Percentiles rank a stretch among this genome's conserved stretches.
Evolutionary conservation across 371 early-diverging fungal genomes (phyloP).

Genomic region (Sporodiniella umbellata): DNA sequence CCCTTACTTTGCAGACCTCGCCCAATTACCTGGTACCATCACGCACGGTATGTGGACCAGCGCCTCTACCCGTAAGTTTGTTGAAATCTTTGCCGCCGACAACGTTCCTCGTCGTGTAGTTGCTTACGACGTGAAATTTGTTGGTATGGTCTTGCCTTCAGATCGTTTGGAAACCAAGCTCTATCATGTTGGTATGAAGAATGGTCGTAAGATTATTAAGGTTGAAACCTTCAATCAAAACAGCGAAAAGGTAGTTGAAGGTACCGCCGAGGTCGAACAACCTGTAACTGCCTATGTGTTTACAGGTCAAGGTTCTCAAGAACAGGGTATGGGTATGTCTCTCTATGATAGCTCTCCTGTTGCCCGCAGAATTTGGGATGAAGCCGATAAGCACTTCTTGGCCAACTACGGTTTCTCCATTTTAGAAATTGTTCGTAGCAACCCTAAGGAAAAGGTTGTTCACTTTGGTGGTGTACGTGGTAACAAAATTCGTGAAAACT

Average conservation of each 20-base stretch:
- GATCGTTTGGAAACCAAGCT: slow-evolving; percentile 88
- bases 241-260: slow-evolving; percentile 84
- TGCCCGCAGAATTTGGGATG: slow-evolving; percentile 91
- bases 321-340: slow-evolving; percentile 96
- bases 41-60: slow-evolving; percentile 98
- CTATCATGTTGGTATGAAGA: slow-evolving; percentile 94
- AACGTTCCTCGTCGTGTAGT: slow-evolving; percentile 89
- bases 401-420: slow-evolving; percentile 90
- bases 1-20: slow-evolving; percentile 93
- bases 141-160: slow-evolving; percentile 86
- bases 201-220: slow-evolving; percentile 94
- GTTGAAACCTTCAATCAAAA: slow-evolving; percentile 89
- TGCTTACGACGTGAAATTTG: slow-evolving; percentile 77
- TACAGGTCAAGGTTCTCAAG: slow-evolving; percentile 97
- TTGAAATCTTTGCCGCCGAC: slow-evolving; percentile 93
- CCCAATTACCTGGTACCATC: slow-evolving; percentile 91
- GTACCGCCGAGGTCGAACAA: slow-evolving; percentile 93
- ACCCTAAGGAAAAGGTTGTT: slow-evolving; percentile 87
- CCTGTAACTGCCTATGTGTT: slow-evolving; percentile 91
- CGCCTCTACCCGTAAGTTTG: slow-evolving; percentile 93
- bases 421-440: slow-evolving; percentile 89
- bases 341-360: slow-evolving; percentile 82
- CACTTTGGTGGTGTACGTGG: slow-evolving; percentile 94
- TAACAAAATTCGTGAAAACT: slow-evolving; percentile 84
- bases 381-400: slow-evolving; percentile 88